These are phyloP conservation scores for Acanthamoeba royreba DNA, from an alignment of 208 protist species.

Conservation along the genomic window DNA sequence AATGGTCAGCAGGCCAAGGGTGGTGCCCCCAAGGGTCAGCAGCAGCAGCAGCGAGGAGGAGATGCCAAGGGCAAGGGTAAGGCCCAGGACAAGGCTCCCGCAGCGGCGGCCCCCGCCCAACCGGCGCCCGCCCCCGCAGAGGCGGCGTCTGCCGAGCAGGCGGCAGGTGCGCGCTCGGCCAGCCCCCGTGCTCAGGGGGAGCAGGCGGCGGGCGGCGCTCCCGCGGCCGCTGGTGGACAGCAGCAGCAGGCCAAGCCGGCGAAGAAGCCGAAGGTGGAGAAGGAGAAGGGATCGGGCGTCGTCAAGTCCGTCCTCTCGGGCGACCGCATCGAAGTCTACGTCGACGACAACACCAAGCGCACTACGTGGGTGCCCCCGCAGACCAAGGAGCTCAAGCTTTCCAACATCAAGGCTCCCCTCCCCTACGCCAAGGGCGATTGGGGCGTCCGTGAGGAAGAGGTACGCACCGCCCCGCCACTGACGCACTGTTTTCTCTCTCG, in stretches of 20 bases:
- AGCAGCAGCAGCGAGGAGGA: background rate
- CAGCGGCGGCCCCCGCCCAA: background rate
- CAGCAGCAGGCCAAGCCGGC: background rate
- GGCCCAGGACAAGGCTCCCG: background rate
- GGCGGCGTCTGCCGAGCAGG: background rate
- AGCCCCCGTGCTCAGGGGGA: background rate
- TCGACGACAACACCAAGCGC: background rate
- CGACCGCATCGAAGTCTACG: slow-evolving; percentile 33
- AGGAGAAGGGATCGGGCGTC: slow-evolving; percentile 17
- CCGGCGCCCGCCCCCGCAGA: background rate
- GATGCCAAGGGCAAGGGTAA: background rate
- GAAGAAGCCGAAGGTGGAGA: slow-evolving; percentile 17
- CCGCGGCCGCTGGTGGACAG: slow-evolving; percentile 52
- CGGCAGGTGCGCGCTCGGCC: background rate
- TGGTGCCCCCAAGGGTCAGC: slow-evolving; percentile 32
- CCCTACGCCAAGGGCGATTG: slow-evolving; percentile 20
- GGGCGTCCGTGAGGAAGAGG: slow-evolving; percentile 7
- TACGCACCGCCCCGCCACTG: too few species aligned
- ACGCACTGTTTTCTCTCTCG: too few species aligned
- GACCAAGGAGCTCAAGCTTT: slow-evolving; percentile 29
- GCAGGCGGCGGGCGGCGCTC: background rate
- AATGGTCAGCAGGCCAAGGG: too few species aligned
- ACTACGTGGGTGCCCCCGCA: background rate
- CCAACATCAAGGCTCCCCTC: slow-evolving; percentile 36
- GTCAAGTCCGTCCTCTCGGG: slow-evolving; percentile 42